Evolutionary conservation across 2,329 filamentous ascomycete species (phyloP).

Genomic region (Truncatella angustata): DNA sequence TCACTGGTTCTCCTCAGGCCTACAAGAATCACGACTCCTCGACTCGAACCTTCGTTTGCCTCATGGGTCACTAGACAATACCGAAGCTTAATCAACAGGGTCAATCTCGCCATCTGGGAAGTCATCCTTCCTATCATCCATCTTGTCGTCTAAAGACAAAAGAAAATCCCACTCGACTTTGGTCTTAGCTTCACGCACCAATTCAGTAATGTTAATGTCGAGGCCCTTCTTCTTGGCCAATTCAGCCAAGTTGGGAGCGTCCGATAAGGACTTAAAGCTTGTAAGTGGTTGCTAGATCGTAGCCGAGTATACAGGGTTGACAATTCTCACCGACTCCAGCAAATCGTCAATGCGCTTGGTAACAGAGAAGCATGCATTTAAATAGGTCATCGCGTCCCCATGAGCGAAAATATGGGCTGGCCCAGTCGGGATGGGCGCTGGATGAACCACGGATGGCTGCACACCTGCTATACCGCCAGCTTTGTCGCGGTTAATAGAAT

Average conservation of each 20-base stretch:
- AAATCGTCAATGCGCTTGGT: constrained; percentile 50
- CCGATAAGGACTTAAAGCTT: constrained; percentile 51
- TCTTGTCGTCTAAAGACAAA: constrained; percentile 52
- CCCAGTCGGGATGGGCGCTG: constrained; percentile 41
- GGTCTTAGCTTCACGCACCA: constrained; percentile 59
- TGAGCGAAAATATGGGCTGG: constrained; percentile 63
- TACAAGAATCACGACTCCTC: too few relatives aligned
- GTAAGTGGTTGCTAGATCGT: constrained; percentile 21
- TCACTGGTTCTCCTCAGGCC: too few relatives aligned
- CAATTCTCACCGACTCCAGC: constrained; percentile 49
- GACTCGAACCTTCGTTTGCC: too few relatives aligned
- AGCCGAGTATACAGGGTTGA: constrained; percentile 33
- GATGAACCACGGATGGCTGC: constrained; percentile 24
- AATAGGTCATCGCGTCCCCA: constrained; percentile 51
- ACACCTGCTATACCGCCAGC: constrained; percentile 45
- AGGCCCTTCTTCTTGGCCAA: constrained; percentile 63
- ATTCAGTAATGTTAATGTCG: constrained; percentile 55
- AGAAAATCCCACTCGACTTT: constrained; percentile 50
- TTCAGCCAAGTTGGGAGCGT: constrained; percentile 66
- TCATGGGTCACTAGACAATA: constrained; percentile 22
- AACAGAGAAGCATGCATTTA: constrained; percentile 52
- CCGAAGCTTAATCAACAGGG: constrained; percentile 38
- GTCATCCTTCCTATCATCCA: constrained; percentile 46
- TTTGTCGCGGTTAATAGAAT: constrained; percentile 72
- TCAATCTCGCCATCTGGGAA: constrained; percentile 37